Conservation (phyloP, 352 stramenopile genomes). For the Phytophthora fragariaefolia region DNA sequence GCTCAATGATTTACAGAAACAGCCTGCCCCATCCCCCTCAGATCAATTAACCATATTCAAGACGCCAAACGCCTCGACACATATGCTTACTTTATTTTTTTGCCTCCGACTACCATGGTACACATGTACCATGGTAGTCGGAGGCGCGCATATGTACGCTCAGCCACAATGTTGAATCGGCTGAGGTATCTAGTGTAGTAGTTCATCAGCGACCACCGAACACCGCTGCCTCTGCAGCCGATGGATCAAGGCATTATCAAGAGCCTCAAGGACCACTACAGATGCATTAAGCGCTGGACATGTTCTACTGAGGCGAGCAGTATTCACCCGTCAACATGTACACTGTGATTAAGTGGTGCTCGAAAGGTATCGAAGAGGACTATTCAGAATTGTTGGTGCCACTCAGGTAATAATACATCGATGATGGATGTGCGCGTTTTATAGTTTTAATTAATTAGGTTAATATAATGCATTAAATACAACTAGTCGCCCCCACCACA, state of each 20-base stretch:
- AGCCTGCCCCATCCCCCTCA: too few species aligned
- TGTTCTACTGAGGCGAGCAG: constrained; percentile 6
- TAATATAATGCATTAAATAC: too few species aligned
- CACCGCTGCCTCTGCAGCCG: constrained; percentile 26
- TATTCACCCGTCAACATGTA: constrained; percentile 15
- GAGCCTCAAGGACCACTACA: constrained; percentile 25
- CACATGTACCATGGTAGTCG: too few species aligned
- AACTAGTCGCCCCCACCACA: too few species aligned
- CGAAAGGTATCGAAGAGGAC: constrained; percentile 13
- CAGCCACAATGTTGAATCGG: too few species aligned
- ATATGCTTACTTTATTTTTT: too few species aligned
- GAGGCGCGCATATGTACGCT: too few species aligned
- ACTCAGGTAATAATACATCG: constrained; percentile 21
- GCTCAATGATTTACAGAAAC: too few species aligned
- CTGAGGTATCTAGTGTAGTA: constrained; percentile 17
- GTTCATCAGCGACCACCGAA: constrained; percentile 22
- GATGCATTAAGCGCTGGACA: constrained; percentile 14
- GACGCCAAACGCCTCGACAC: too few species aligned
- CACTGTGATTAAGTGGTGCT: constrained; percentile 20
- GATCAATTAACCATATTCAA: too few species aligned
- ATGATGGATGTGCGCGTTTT: constrained; percentile 14
- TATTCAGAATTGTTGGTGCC: constrained; percentile 30
- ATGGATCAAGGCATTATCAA: constrained; percentile 33
- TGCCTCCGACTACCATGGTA: too few species aligned
- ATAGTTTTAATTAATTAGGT: too few species aligned